phyloP scores from a whole-genome alignment of 768 basidiomycete genomes.

The Tricholoma bakamatsutake region DNA sequence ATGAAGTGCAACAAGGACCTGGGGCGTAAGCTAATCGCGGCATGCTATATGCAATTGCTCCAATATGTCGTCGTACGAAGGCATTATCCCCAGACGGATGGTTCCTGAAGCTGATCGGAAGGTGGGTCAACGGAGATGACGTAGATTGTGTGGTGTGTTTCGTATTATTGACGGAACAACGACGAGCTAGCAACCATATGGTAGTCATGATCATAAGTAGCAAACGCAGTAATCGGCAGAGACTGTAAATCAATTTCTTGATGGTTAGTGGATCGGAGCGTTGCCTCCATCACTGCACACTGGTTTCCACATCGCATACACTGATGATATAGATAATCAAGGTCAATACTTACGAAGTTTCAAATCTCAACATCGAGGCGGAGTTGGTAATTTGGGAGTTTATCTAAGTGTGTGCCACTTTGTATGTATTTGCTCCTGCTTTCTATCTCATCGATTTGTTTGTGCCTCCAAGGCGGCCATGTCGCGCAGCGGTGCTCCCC shows the following conservation, averaged over 20 bases:
- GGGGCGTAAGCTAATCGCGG: not conserved
- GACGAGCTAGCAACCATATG: not conserved
- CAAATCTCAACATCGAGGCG: too few relatives aligned
- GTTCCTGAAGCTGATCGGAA: not conserved
- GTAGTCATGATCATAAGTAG: too few relatives aligned
- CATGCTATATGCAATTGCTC: not conserved
- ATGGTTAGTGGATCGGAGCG: not conserved
- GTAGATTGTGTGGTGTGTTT: not conserved
- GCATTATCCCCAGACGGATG: not conserved
- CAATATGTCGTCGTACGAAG: not conserved
- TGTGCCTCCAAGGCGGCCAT: slow-evolving; percentile 12
- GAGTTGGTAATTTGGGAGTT: too few relatives aligned
- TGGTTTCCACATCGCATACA: not conserved
- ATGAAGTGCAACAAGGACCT: not conserved
- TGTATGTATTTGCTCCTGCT: too few relatives aligned
- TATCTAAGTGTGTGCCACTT: too few relatives aligned
- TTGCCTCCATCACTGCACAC: not conserved
- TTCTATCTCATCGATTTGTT: not conserved
- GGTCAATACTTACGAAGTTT: not conserved
- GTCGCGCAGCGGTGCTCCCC: slow-evolving; percentile 27
- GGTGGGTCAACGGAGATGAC: not conserved
- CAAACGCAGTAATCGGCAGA: not conserved
- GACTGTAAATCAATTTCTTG: too few relatives aligned
- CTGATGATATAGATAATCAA: not conserved
- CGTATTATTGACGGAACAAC: not conserved